Evolutionary conservation across 257 asterid genomes (phyloP).

Genomic region (Solanum chmielewskii): DNA sequence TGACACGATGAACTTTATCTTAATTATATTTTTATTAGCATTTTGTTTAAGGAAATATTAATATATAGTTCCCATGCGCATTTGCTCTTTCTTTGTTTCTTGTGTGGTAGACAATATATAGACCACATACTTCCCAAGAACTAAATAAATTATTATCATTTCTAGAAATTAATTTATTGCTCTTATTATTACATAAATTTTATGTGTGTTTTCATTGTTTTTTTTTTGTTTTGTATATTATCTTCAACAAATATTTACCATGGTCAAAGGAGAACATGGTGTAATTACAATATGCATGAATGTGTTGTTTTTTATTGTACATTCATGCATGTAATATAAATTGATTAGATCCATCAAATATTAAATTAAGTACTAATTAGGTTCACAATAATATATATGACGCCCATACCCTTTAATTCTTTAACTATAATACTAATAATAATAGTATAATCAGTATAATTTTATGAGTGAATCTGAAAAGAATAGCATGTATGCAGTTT

Average conservation of each 20-base stretch:
- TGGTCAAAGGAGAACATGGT: not conserved
- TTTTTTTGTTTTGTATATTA: not conserved
- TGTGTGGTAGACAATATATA: not conserved
- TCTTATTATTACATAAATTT: not conserved
- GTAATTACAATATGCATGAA: not conserved
- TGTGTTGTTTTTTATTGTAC: not conserved
- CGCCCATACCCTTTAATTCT: no score
- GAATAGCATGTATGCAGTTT: accelerated
- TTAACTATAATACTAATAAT: not conserved
- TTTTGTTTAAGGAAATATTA: not conserved
- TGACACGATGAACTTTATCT: no score
- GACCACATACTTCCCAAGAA: not conserved
- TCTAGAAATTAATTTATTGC: not conserved
- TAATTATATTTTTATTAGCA: no score
- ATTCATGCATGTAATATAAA: not conserved
- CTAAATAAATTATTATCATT: not conserved
- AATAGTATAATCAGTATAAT: not conserved
- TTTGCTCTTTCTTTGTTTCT: not conserved
- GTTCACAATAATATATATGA: not conserved
- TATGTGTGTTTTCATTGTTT: not conserved
- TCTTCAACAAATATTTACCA: not conserved
- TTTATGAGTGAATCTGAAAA: no score
- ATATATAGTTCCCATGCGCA: not conserved
- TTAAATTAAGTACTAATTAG: not conserved
- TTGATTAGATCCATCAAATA: not conserved